A percentile compares a stretch with the other conserved stretches of the same genome.
These are phyloP conservation scores for Xylaria acuta DNA, from an alignment of 495 filamentous ascomycete species.

Conservation along the genomic window DNA sequence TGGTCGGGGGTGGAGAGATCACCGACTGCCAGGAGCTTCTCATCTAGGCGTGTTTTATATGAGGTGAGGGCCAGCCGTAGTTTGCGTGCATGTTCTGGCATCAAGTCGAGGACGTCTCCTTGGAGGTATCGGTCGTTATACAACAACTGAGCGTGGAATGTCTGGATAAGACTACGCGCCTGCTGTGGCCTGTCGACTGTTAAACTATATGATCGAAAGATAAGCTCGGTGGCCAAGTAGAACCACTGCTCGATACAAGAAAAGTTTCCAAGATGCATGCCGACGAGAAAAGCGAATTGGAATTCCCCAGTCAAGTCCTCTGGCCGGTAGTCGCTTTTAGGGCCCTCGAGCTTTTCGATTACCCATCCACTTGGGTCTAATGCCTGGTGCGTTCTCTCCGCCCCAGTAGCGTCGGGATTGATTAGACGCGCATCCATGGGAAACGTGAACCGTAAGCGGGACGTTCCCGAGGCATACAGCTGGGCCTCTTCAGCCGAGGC, in stretches of 20 bases:
- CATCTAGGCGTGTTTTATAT: conserved; percentile 52
- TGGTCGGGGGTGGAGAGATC: conserved; percentile 42
- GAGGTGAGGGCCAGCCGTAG: conserved; percentile 47
- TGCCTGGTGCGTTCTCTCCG: conserved; percentile 54
- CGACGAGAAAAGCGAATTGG: conserved; percentile 83
- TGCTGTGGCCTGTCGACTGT: conserved; percentile 62
- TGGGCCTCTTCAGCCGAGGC: conserved; percentile 46
- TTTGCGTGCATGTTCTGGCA: conserved; percentile 41
- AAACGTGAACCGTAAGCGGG: conserved; percentile 59
- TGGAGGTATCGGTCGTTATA: conserved; percentile 72
- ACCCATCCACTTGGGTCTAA: conserved; percentile 45
- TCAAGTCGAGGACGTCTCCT: conserved; percentile 56
- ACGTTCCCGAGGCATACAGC: conserved; percentile 45
- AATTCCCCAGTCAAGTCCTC: conserved; percentile 80
- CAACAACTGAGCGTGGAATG: conserved; percentile 72
- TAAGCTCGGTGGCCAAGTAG: conserved; percentile 66
- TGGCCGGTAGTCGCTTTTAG: conserved; percentile 26
- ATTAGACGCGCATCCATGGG: conserved; percentile 65
- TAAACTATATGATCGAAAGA: conserved; percentile 72
- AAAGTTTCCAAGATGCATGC: conserved; percentile 80
- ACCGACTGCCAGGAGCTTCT: conserved; percentile 42
- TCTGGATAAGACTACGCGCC: conserved; percentile 64
- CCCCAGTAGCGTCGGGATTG: conserved; percentile 70
- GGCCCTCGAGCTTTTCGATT: conserved; percentile 32
- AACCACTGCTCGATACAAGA: conserved; percentile 92